These are phyloP conservation scores for Clonostachys sp. DNA, from an alignment of 2,329 filamentous ascomycete species.

Conservation along the genomic window DNA sequence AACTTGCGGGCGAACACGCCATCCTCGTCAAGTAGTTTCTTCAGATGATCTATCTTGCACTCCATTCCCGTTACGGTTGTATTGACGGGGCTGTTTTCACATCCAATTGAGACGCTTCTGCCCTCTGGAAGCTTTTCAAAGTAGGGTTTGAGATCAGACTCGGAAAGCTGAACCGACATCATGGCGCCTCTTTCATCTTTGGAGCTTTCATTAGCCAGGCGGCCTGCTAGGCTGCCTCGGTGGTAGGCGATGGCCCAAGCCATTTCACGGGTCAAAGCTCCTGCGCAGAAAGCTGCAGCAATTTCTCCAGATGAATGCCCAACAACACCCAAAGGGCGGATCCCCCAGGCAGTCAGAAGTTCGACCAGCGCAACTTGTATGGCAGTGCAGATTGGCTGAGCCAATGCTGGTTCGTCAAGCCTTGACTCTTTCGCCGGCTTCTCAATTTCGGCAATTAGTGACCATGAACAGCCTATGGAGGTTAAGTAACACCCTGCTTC, in stretches of 20 bases:
- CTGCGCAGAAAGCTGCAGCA: slow-evolving; percentile 37
- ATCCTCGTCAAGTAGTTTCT: slow-evolving; percentile 1
- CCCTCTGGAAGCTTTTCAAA: background rate
- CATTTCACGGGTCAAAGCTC: slow-evolving; percentile 32
- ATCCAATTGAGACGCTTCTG: slow-evolving; percentile 1
- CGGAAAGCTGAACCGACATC: slow-evolving; percentile 46
- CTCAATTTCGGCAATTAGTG: slow-evolving; percentile 26
- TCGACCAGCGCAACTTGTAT: slow-evolving; percentile 41
- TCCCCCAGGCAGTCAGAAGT: slow-evolving; percentile 35
- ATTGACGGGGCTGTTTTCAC: slow-evolving; percentile 7
- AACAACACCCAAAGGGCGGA: slow-evolving; percentile 29
- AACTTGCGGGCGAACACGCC: slow-evolving; percentile 7
- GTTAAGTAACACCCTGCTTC: slow-evolving; percentile 22
- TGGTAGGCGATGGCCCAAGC: slow-evolving; percentile 46
- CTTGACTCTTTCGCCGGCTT: slow-evolving; percentile 21
- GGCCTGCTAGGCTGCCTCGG: slow-evolving; percentile 21
- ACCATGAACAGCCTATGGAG: slow-evolving; percentile 26
- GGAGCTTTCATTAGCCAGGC: slow-evolving; percentile 3
- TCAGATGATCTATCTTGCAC: slow-evolving; percentile 2
- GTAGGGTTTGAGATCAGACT: slow-evolving; percentile 11
- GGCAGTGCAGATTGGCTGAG: slow-evolving; percentile 37
- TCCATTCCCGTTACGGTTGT: slow-evolving; percentile 5
- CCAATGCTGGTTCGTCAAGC: slow-evolving; percentile 31
- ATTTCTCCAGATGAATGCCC: slow-evolving; percentile 46
- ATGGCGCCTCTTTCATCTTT: slow-evolving; percentile 38